These are phyloP conservation scores for Mikania micrantha DNA, from an alignment of 129 eudicot species.

Conservation along the genomic window DNA sequence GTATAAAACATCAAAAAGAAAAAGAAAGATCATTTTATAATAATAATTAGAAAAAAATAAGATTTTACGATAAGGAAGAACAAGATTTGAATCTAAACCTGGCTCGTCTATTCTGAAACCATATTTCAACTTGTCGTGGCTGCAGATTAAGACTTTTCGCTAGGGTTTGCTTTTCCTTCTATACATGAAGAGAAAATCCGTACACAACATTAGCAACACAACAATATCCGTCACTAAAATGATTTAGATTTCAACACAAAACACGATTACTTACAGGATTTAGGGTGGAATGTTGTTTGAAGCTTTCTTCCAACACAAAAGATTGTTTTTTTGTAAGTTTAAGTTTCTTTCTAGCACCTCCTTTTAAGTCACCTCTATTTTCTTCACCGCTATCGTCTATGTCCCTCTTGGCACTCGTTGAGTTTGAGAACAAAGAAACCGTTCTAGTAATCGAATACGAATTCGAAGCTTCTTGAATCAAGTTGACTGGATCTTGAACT, in stretches of 20 bases:
- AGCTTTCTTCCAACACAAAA: constrained; percentile 50
- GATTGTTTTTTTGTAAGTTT: constrained; percentile 57
- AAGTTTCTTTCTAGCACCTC: constrained; percentile 46
- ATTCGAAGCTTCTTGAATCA: constrained; percentile 24
- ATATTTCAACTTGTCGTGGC: constrained; percentile 72
- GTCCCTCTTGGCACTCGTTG: constrained; percentile 36
- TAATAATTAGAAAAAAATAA: no score
- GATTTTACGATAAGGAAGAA: not conserved
- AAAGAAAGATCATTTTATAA: no score
- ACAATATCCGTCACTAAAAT: no score
- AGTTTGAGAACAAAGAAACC: constrained; percentile 33
- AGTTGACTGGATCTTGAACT: constrained; percentile 9
- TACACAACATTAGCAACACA: no score
- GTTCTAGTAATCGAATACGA: constrained; percentile 1
- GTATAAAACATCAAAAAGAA: no score
- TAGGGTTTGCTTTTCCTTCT: constrained; percentile 59
- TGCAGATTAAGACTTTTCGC: constrained; percentile 47
- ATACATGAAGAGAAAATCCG: not conserved
- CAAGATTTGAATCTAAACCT: constrained; percentile 27
- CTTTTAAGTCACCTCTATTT: constrained; percentile 26
- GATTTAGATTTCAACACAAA: no score
- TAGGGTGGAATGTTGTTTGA: constrained; percentile 60
- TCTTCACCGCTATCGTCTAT: constrained; percentile 29
- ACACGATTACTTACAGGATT: constrained; percentile 52
- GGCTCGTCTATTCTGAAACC: constrained; percentile 83